A percentile compares a stretch with the other conserved stretches of the same genome.
These are phyloP conservation scores for Apiospora malaysiana DNA, from an alignment of 2,329 filamentous ascomycete genomes.

Conservation along the genomic window DNA sequence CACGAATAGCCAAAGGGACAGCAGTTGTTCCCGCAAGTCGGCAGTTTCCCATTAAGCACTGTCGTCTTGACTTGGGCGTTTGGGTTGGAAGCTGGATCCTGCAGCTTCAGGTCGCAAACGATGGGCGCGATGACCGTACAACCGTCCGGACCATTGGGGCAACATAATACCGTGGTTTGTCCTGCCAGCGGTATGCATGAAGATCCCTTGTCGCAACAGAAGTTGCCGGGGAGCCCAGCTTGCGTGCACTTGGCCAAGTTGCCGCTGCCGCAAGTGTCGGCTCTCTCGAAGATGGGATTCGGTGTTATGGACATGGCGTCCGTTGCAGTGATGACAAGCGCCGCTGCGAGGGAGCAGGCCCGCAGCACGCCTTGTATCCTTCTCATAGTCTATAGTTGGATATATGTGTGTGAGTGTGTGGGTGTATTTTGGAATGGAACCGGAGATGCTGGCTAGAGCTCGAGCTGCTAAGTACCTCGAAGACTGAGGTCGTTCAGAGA, in stretches of 20 bases:
- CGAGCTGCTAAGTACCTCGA: background rate
- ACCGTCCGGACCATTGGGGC: conserved; percentile 57
- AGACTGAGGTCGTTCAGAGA: conserved; percentile 4
- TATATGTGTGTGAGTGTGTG: background rate
- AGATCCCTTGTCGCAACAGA: conserved; percentile 65
- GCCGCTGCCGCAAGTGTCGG: conserved; percentile 55
- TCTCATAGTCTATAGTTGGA: conserved; percentile 35
- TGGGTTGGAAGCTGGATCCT: conserved; percentile 64
- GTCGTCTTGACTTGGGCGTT: conserved; percentile 70
- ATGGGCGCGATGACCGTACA: conserved; percentile 70
- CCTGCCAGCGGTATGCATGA: conserved; percentile 67
- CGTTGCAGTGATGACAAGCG: conserved; percentile 33
- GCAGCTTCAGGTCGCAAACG: conserved; percentile 65
- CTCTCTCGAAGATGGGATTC: conserved; percentile 48
- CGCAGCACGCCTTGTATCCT: conserved; percentile 39
- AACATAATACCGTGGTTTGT: conserved; percentile 74
- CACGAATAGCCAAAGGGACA: conserved; percentile 78
- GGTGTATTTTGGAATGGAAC: background rate
- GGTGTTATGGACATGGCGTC: conserved; percentile 44
- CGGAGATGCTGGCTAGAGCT: background rate
- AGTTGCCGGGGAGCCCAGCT: conserved; percentile 62
- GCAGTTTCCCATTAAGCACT: conserved; percentile 60
- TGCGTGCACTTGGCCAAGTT: conserved; percentile 57
- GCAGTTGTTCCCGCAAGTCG: conserved; percentile 65
- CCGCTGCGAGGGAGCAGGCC: conserved; percentile 45